A percentile compares a stretch with the other conserved stretches of the same genome.
Evolutionary conservation across 495 filamentous ascomycete genomes (phyloP).

Genomic region (Acidiella bohemica): DNA sequence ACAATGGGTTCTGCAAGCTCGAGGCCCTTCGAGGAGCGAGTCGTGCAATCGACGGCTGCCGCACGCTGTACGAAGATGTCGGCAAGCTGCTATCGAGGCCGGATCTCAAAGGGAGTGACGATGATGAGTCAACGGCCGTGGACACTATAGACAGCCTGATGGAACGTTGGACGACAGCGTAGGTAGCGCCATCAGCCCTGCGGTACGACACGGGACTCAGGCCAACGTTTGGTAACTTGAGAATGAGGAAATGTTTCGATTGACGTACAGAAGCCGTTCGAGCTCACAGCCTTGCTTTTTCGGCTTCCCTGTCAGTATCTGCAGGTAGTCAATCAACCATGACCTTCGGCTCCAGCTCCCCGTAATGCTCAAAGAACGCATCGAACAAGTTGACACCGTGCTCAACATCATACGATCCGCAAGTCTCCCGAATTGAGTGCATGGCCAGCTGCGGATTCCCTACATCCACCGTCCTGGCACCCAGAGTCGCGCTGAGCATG

Average conservation of each 20-base stretch:
- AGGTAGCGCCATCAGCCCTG: not conserved
- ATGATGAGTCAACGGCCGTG: not conserved
- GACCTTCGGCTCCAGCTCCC: constrained; percentile 64
- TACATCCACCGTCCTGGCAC: constrained; percentile 76
- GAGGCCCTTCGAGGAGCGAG: not conserved
- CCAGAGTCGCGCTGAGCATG: constrained; percentile 76
- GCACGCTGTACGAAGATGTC: not conserved
- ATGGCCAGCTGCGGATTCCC: constrained; percentile 94
- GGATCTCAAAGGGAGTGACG: not conserved
- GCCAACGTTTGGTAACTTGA: too few species aligned
- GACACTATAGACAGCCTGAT: not conserved
- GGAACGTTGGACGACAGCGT: not conserved
- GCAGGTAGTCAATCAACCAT: constrained; percentile 16
- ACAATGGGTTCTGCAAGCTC: not conserved
- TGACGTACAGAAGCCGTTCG: too few species aligned
- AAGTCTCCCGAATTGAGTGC: constrained; percentile 93
- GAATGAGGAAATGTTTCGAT: too few species aligned
- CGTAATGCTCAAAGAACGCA: constrained; percentile 73
- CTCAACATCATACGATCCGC: constrained; percentile 74
- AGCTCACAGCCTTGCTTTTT: not conserved
- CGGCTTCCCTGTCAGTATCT: not conserved
- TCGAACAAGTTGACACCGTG: constrained; percentile 77
- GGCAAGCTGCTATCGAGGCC: not conserved
- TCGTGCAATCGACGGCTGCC: not conserved
- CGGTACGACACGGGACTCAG: too few species aligned